These are phyloP conservation scores for Oryza glaberrima DNA, from an alignment of 176 grass and related monocot genomes.

Conservation along the genomic window DNA sequence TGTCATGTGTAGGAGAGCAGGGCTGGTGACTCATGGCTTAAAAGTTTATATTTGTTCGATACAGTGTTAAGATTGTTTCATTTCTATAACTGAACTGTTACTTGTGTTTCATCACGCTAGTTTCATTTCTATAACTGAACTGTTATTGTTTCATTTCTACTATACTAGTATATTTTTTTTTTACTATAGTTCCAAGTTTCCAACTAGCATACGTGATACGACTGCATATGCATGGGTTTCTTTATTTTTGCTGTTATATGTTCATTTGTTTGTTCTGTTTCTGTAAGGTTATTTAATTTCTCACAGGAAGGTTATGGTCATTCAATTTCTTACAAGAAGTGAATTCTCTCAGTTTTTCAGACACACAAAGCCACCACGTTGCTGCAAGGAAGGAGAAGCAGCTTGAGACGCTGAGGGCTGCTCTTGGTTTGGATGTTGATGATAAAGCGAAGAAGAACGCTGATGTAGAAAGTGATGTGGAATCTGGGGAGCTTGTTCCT, in stretches of 20 bases:
- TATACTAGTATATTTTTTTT: neutral
- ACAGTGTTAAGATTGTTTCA: neutral
- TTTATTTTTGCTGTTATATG: neutral
- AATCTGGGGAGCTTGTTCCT: conserved; percentile 88
- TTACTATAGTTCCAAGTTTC: neutral
- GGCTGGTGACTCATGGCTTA: too few relatives aligned
- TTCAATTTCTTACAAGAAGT: neutral
- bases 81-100: neutral
- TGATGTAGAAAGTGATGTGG: conserved; percentile 74
- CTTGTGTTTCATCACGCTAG: neutral
- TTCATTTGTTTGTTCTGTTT: conserved; percentile 17
- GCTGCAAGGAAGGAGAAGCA: conserved; percentile 90
- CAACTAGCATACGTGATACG: neutral
- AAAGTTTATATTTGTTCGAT: too few relatives aligned
- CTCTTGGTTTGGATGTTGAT: conserved; percentile 62
- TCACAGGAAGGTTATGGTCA: neutral
- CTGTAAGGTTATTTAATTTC: neutral
- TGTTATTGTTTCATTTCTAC: neutral
- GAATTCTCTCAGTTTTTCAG: conserved; percentile 58
- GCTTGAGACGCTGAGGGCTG: conserved; percentile 77
- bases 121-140: neutral
- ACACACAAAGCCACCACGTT: conserved; percentile 85
- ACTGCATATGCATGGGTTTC: neutral
- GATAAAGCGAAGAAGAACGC: conserved; percentile 46
- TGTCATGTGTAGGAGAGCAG: too few relatives aligned